Evolutionary conservation across 2,329 filamentous ascomycete genomes (phyloP).

Genomic region (Hymenoscyphus salicellus): DNA sequence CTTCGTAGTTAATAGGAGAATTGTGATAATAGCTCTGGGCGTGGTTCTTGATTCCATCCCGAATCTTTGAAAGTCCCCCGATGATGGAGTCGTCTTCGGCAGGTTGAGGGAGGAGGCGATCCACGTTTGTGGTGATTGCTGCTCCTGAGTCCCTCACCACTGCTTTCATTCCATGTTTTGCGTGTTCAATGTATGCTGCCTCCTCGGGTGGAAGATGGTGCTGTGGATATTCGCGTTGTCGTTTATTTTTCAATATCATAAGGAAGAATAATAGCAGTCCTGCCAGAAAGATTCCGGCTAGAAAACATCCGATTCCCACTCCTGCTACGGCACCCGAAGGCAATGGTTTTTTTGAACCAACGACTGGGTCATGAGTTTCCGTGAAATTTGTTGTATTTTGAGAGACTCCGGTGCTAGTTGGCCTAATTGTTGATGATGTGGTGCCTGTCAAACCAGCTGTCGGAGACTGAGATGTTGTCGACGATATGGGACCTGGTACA

Average conservation of each 20-base stretch:
- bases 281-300: constrained; percentile 32
- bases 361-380: too few relatives aligned
- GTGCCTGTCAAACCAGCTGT: too few relatives aligned
- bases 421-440: too few relatives aligned
- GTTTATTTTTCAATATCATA: constrained; percentile 2
- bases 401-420: too few relatives aligned
- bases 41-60: constrained; percentile 23
- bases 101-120: constrained; percentile 17
- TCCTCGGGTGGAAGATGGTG: not conserved
- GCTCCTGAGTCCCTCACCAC: not conserved
- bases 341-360: not conserved
- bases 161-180: constrained; percentile 2
- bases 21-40: constrained; percentile 22
- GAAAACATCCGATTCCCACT: constrained; percentile 37
- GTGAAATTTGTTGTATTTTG: not conserved
- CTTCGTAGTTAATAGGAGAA: constrained; percentile 2
- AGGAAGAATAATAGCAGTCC: constrained; percentile 13
- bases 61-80: constrained; percentile 18
- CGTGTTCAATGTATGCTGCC: not conserved
- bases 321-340: constrained; percentile 34
- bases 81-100: constrained; percentile 18
- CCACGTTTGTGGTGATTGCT: constrained; percentile 5
- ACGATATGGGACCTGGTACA: too few relatives aligned
- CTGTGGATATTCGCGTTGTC: constrained; percentile 2
- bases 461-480: too few relatives aligned